Evolutionary conservation across 2,329 filamentous ascomycete species (phyloP).

Genomic region (Ophiostoma sp.): DNA sequence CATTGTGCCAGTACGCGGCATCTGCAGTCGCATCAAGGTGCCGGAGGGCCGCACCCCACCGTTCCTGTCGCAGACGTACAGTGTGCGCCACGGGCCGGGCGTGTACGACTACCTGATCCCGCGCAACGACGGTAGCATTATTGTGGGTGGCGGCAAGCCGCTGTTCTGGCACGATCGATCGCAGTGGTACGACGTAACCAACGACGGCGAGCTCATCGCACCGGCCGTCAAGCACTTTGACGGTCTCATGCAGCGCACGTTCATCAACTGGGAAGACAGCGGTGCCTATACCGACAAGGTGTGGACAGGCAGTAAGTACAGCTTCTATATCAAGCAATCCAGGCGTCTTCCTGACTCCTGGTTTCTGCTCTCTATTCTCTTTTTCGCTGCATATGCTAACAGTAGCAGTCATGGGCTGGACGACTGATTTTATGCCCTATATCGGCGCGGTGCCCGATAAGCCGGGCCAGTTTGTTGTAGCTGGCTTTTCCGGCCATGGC

Average conservation of each 20-base stretch:
- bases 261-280: background rate
- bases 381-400: background rate
- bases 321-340: too few relatives aligned
- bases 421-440: background rate
- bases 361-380: too few relatives aligned
- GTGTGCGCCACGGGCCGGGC: background rate
- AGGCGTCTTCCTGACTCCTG: too few relatives aligned
- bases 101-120: constrained; percentile 9
- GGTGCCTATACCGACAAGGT: background rate
- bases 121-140: constrained; percentile 6
- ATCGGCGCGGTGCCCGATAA: background rate
- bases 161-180: background rate
- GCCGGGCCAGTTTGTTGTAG: background rate
- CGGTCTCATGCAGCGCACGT: background rate
- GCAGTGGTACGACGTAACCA: constrained; percentile 2
- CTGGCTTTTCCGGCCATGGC: background rate
- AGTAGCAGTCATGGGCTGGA: constrained; percentile 8
- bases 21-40: background rate
- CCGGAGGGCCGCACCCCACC: background rate
- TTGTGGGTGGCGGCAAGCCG: background rate
- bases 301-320: constrained; percentile 5
- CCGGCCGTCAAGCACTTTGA: constrained; percentile 8
- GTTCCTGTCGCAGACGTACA: background rate
- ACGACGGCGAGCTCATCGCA: background rate
- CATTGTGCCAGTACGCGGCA: constrained; percentile 1